Evolutionary conservation across 768 basidiomycete species (phyloP), one percentile per base, ranked within the genome.

Genomic region (Tubosaeta sp.): DNA sequence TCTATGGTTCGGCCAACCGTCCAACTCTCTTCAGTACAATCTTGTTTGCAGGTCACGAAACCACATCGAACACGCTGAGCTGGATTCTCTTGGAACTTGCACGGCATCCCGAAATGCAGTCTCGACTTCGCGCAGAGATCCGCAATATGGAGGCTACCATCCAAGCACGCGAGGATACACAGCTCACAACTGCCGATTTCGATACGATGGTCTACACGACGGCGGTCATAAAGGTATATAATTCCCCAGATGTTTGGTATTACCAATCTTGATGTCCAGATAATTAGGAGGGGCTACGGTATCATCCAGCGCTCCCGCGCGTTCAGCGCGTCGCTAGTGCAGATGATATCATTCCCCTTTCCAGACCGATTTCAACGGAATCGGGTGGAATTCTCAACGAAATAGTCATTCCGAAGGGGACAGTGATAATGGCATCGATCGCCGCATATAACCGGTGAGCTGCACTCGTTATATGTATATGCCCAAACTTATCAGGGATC

Each of bases 331-430:
- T 74, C 47, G 73, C 82, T 0, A 69, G 64, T 1, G 63, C 68
- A 24, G 83, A 87, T 55, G 78, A 83, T 49, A 61, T 25, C 11
- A 61, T 88, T 19, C 82, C 86, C 0, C 73, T 88, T 31, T 76
- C 80, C 6, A 73, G 66, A 49, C 80, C 82, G 1, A 73, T 83
- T 42, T 68, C 56, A 47, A 76, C 74, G 3, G 68, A 66, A 21
- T 71, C 72, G 2, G 82, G 82, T 6, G 67, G 73, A 49, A 47
- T 68, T 9, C 60, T 79, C 31, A 63, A 57, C 8, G 69, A 78
- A 46, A 46, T 84, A 11, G 71, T 75, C 4, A 67, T 84, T 19
- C 73, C 77, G 1, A 76, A 78, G 53, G 78, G 79, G 9, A 74
- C 73, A 30, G 76, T 76, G 44, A 66, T 83, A 9, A 69, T 82